Conservation (phyloP, 805 yeast genomes). For the Phaffomyces opuntiae region DNA sequence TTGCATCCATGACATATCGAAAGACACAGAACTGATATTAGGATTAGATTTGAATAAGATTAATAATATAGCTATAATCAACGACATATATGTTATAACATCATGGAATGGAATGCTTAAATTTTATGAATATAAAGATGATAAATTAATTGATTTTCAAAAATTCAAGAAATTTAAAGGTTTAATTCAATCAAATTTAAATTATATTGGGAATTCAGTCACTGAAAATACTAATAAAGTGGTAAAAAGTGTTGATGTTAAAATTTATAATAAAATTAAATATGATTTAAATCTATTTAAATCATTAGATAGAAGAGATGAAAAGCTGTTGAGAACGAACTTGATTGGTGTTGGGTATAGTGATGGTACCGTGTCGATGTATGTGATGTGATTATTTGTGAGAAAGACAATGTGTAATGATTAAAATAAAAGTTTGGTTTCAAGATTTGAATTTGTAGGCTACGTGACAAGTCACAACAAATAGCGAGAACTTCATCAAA, state of each 20-base stretch:
- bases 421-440: no score
- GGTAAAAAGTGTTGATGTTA: slow-evolving; percentile 11
- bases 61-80: slow-evolving; percentile 19
- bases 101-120: slow-evolving; percentile 49
- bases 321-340: slow-evolving; percentile 11
- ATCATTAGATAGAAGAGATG: slow-evolving; percentile 17
- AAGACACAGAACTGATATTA: neutral
- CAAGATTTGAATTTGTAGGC: no score
- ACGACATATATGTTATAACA: slow-evolving; percentile 26
- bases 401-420: no score
- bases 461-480: no score
- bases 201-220: slow-evolving; percentile 23
- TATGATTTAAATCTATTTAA: neutral
- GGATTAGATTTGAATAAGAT: slow-evolving; percentile 28
- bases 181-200: slow-evolving; percentile 21
- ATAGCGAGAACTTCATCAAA: no score
- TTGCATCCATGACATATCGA: slow-evolving; percentile 21
- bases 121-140: slow-evolving; percentile 22
- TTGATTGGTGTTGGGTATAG: slow-evolving; percentile 45
- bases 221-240: slow-evolving; percentile 17
- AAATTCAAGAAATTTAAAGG: slow-evolving; percentile 21
- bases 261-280: no score
- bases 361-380: slow-evolving; percentile 46
- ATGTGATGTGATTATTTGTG: slow-evolving; percentile 7
- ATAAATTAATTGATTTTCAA: slow-evolving; percentile 11